Evolutionary conservation across 257 asterid species (phyloP).

Genomic region (Avicennia marina): DNA sequence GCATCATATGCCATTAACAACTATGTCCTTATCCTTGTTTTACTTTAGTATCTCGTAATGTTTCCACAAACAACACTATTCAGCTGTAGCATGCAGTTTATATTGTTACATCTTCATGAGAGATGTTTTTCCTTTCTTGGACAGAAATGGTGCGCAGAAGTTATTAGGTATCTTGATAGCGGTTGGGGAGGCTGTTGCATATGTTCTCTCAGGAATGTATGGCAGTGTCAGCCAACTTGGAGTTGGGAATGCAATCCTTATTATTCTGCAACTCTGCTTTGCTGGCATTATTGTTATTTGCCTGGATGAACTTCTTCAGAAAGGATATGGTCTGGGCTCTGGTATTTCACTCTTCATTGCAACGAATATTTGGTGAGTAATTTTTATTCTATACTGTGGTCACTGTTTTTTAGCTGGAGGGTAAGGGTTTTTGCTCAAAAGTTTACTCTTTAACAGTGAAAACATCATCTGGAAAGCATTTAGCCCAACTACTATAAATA

Average conservation of each 20-base stretch:
- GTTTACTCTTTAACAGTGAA: constrained; percentile 20
- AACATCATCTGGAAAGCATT: constrained; percentile 36
- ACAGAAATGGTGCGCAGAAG: constrained; percentile 36
- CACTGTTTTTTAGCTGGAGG: background rate
- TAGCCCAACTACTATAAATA: constrained; percentile 33
- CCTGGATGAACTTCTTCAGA: constrained; percentile 34
- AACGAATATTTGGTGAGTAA: constrained; percentile 31
- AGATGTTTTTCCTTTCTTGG: background rate
- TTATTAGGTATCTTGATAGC: constrained; percentile 33
- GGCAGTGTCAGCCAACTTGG: constrained; percentile 36
- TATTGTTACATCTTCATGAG: background rate
- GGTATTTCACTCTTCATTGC: constrained; percentile 38
- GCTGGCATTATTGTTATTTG: constrained; percentile 36
- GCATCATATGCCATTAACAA: too few relatives aligned
- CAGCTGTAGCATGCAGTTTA: background rate
- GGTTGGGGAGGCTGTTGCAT: constrained; percentile 38
- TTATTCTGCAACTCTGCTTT: constrained; percentile 31
- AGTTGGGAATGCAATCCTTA: constrained; percentile 35
- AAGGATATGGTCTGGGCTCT: constrained; percentile 37
- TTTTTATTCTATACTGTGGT: background rate
- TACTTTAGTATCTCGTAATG: background rate
- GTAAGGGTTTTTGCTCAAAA: background rate
- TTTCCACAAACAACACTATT: too few relatives aligned
- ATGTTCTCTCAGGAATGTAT: constrained; percentile 36
- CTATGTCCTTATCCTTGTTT: background rate